phyloP scores from a whole-genome alignment of 805 yeast species.

The Naumovozyma dairenensis region DNA sequence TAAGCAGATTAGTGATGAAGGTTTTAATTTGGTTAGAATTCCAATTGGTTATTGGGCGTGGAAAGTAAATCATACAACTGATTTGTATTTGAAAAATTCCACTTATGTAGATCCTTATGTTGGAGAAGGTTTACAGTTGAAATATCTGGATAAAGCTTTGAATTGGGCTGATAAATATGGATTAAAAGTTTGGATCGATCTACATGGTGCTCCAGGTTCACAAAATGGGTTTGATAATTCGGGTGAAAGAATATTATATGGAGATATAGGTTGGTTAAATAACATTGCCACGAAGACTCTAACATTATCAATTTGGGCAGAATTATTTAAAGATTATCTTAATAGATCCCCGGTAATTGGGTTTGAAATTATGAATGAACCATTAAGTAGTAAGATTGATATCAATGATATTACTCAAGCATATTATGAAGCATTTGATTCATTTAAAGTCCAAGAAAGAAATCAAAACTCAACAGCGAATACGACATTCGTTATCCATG shows the following conservation, averaged over 20 bases:
- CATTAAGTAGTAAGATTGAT: slow-evolving; percentile 45
- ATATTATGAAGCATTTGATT: slow-evolving; percentile 27
- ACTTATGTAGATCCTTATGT: slow-evolving; percentile 49
- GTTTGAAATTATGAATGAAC: slow-evolving; percentile 64
- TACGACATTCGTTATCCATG: slow-evolving; percentile 48
- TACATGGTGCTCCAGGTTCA: slow-evolving; percentile 78
- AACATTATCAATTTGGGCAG: slow-evolving; percentile 41
- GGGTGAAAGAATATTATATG: slow-evolving; percentile 45
- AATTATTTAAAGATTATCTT: slow-evolving; percentile 40
- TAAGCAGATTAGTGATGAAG: slow-evolving; percentile 37
- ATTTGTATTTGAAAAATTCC: slow-evolving; percentile 11
- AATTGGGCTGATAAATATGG: slow-evolving; percentile 56
- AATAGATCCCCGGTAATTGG: slow-evolving; percentile 50
- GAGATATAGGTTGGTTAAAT: slow-evolving; percentile 34
- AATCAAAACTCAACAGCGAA: slow-evolving; percentile 19
- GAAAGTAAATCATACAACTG: slow-evolving; percentile 25
- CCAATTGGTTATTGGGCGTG: slow-evolving; percentile 83
- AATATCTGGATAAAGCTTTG: slow-evolving; percentile 53
- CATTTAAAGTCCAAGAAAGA: slow-evolving; percentile 13
- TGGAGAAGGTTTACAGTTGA: slow-evolving; percentile 45
- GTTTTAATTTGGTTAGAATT: slow-evolving; percentile 61
- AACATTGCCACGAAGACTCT: slow-evolving; percentile 34
- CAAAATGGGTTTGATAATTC: slow-evolving; percentile 83
- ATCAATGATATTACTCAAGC: slow-evolving; percentile 27
- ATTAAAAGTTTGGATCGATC: slow-evolving; percentile 61